Percentiles rank a stretch among this genome's conserved stretches.
phyloP scores from a whole-genome alignment of 192 early-diverging fungal species.

The Podila epigama region DNA sequence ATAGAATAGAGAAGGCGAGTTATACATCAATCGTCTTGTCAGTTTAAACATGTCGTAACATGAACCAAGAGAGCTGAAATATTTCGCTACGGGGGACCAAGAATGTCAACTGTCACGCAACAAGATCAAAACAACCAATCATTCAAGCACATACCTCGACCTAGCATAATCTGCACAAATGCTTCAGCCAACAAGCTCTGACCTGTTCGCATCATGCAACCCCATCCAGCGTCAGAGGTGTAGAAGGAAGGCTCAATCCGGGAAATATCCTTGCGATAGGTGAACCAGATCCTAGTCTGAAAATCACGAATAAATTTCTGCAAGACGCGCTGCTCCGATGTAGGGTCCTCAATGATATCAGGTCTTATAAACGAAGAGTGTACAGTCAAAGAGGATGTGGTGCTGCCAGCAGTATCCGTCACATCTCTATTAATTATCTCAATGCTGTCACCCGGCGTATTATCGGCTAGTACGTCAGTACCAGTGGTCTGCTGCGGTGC shows the following conservation, averaged over 20 bases:
- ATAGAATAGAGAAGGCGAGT: not conserved
- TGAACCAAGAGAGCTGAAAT: too few species aligned
- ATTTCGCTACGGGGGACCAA: too few species aligned
- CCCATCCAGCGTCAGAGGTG: constrained; percentile 55
- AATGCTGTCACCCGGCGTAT: not conserved
- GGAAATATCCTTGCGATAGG: constrained; percentile 50
- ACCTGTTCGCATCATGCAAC: constrained; percentile 56
- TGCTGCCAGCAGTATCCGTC: not conserved
- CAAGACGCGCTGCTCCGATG: constrained; percentile 23
- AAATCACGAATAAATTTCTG: constrained; percentile 47
- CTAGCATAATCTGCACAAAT: constrained; percentile 45
- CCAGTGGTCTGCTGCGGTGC: not conserved
- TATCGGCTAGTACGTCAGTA: not conserved
- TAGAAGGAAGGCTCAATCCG: constrained; percentile 52
- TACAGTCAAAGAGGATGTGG: too few species aligned
- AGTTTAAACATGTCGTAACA: too few species aligned
- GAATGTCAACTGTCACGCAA: too few species aligned
- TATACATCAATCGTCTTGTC: not conserved
- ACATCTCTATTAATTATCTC: not conserved
- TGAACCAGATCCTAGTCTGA: constrained; percentile 50
- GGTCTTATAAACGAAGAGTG: not conserved
- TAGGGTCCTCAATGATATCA: not conserved
- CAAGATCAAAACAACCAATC: not conserved
- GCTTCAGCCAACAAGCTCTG: constrained; percentile 54
- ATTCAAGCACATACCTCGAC: constrained; percentile 32